Base-by-base conservation (phyloP, 192 early-diverging fungal genomes). In the Dispira parvispora region DNA sequence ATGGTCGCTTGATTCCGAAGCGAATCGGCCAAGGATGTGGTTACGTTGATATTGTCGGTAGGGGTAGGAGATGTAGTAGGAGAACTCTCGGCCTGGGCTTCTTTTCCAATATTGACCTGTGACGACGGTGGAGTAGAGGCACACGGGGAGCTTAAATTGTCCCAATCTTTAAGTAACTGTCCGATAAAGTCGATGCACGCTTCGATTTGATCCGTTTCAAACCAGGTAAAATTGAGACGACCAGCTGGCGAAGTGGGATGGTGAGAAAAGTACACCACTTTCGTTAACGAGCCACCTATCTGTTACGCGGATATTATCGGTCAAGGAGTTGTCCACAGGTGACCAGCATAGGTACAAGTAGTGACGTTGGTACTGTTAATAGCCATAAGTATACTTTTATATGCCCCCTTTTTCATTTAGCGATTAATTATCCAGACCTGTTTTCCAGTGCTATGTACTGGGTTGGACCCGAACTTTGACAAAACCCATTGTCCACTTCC, bases 191-290 rank as follows among this genome's bases (percentile, higher is more conserved):
- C 84, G 21, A 96, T 80, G 70, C 92, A 93, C 53, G 88, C 78
- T 43, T 94, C 88, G 56, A 95, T 87, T 49, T 87, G 80, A 69
- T 91, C 88, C 0, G 95, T 98, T 66, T 98, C 92, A 65, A 98
- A 92, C 57, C 88, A 91, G 56, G 79, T 82, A 71, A 98, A 98
- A 71, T 93, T 90, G 52, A 98, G 70, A 12, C 91, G 78, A 0
- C 95, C 95, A 45, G 92, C 91, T 21, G 78, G 80, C 28, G 64
- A 64, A n/a, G 46, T 46, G 14, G 62, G 27, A 23, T 65, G 46
- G 38, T 78, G 73, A 0, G 83, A 81, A 60, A 81, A 76, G 67
- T 88, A 86, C n/a, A 89, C 82, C 0, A 89, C 76, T 62, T 89
- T 89, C 57, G 84, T 81, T 9, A 87, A 69, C 14, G 84, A 82